Base-by-base conservation (phyloP, 2,329 filamentous ascomycete genomes). In the Botryosphaeria dothidea region DNA sequence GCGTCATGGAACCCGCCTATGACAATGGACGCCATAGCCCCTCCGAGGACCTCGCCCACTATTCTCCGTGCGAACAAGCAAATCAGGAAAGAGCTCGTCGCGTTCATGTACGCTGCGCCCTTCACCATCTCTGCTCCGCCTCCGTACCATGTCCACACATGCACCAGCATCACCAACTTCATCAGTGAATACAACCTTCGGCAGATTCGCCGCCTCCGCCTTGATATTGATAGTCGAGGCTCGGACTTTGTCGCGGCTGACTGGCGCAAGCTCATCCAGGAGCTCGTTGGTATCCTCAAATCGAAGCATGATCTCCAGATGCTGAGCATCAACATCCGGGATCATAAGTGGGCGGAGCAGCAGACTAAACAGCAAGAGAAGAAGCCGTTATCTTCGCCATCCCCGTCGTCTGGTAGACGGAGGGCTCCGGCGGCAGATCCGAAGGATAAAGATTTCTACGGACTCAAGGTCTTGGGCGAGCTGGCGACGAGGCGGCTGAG, bases 131-230 rank as follows among this genome's bases (percentile, higher is more conserved):
- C 25, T 19, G 61, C 61, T 2, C 61, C 61, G 25, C 61, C 61
- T 17, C 63, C 52, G n/a, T 54, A 49, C 41, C 46, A 57, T 7
- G 52, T 41, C 8, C 45, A 49, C 29, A 57, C 56, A 15, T 49
- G 63, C 19, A 65, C 63, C 17, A 58, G 43, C 19, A 43, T 58
- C 31, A 56, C 51, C 23, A 65, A 65, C 9, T 58, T 58, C 52
- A 61, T 58, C 23, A 11, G 36, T 15, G 13, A 21, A 31, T 7
- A 27, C 17, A 49, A 23, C 29, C 31, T 58, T 15, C 52, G 48
- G 19, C n/a, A 51, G 9, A 23, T 58, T 31, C 52, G 41, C 11
- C 63, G 61, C 31, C 54, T 65, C 11, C 13, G 21, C n/a, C 52
- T 65, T n/a, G 52, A 61, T 5, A 58, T 65, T 43, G 23, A 45